Base-by-base conservation (phyloP, 768 basidiomycete species). In the Trametes cinnabarina region DNA sequence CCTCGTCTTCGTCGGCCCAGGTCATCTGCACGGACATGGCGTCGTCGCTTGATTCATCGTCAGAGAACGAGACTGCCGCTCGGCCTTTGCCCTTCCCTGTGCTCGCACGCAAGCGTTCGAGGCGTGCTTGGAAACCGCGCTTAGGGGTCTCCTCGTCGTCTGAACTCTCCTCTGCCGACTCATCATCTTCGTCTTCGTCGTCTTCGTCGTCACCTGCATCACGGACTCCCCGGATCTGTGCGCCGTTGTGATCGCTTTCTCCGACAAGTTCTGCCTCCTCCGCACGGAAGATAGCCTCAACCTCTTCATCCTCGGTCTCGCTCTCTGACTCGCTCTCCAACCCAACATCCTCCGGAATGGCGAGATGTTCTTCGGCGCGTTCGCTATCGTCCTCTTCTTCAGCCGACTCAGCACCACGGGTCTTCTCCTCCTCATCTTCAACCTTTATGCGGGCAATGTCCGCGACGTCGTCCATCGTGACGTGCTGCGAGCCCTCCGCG, bases 381-480 rank as follows among this genome's bases (percentile, higher is more conserved):
- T 35, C 28, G 11, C 48, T 22, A 22, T 44, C 54, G 5, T 48
- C 30, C 15, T 48, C 49, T 15, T 51, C 57, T 7, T 48, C 54
- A 8, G 46, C 55, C n/a, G 50, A 61, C 57, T 53, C 58, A 7
- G 48, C 35, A 4, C 40, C 55, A 10, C 51, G 48, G 17, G 22
- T 34, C n/a, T 22, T 42, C 57, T 39, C 32, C 17, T 64, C 68
- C 49, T 63, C 67, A 15, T 68, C 68, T 63, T 86, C 84, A 39
- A 37, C 56, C 50, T 62, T 67, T 67, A 86, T 80, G 61, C 68
- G 71, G 55, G 75, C 76, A 51, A 72, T 77, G 68, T 87, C 86
- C 44, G 73, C 79, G 20, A 90, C 64, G 70, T 92, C 89, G 64
- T 85, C 87, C 72, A 85, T 83, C n/a, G 85, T 86, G 44, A 80